A percentile compares a stretch with the other conserved stretches of the same genome.
phyloP scores from a whole-genome alignment of 2,329 filamentous ascomycete species.

The Colletotrichum zoysiae region DNA sequence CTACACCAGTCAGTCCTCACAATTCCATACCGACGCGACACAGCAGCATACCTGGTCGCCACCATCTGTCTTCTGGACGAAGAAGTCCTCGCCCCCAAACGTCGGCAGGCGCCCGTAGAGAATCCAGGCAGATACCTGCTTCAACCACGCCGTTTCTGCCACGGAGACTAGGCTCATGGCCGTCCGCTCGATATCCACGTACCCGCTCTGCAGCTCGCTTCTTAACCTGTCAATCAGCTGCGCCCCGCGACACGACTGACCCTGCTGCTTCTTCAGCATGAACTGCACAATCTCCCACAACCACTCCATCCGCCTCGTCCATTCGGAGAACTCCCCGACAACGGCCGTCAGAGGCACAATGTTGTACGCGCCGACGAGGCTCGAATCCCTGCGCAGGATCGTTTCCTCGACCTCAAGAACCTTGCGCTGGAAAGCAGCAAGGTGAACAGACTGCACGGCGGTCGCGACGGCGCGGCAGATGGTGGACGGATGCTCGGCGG shows the following conservation, averaged over 20 bases:
- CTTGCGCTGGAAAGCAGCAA: conserved; percentile 84
- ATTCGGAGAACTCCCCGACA: conserved; percentile 86
- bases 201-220: conserved; percentile 85
- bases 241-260: conserved; percentile 71
- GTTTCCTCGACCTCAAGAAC: conserved; percentile 86
- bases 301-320: conserved; percentile 89
- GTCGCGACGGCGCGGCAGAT: conserved; percentile 91
- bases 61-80: conserved; percentile 70
- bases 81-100: conserved; percentile 87
- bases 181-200: conserved; percentile 84
- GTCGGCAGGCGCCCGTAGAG: conserved; percentile 86
- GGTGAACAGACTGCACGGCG: conserved; percentile 79
- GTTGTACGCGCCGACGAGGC: conserved; percentile 88
- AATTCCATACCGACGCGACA: conserved; percentile 2
- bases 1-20: conserved; percentile 47
- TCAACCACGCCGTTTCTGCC: conserved; percentile 91
- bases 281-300: conserved; percentile 80
- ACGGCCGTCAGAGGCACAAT: conserved; percentile 92
- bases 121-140: conserved; percentile 91
- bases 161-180: conserved; percentile 79
- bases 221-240: conserved; percentile 82
- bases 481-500: conserved; percentile 78
- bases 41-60: conserved; percentile 54
- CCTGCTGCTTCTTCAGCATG: conserved; percentile 64
- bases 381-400: conserved; percentile 81